Evolutionary conservation across 305 asterid genomes (phyloP).

Genomic region (Lippia alba): DNA sequence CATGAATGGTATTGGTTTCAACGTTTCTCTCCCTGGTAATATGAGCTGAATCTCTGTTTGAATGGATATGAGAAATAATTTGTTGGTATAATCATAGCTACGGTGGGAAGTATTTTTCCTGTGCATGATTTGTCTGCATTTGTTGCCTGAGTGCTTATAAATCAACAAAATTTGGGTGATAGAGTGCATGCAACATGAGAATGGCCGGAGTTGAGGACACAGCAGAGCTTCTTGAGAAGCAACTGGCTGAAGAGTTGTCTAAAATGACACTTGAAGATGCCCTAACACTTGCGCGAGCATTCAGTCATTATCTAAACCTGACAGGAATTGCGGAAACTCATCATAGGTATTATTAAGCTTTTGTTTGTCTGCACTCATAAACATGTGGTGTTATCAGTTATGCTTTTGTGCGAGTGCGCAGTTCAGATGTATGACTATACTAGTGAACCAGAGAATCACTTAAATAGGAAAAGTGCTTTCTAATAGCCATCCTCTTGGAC

Average conservation of each 20-base stretch:
- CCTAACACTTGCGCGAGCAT: constrained; percentile 81
- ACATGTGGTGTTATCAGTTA: background rate
- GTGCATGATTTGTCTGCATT: background rate
- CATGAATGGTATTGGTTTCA: constrained; percentile 4
- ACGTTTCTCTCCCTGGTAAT: background rate
- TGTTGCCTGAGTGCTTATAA: constrained; percentile 26
- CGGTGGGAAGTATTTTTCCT: background rate
- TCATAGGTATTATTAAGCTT: constrained; percentile 63
- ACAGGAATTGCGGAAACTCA: constrained; percentile 97
- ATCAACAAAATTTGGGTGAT: constrained; percentile 26
- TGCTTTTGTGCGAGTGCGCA: background rate
- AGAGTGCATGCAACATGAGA: constrained; percentile 97
- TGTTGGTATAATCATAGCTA: background rate
- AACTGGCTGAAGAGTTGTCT: constrained; percentile 79
- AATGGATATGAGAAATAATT: background rate
- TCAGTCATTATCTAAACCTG: constrained; percentile 90
- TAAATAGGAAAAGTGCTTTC: background rate
- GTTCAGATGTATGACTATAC: constrained; percentile 16
- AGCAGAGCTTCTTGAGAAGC: constrained; percentile 95
- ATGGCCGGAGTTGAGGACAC: constrained; percentile 88
- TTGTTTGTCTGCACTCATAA: background rate
- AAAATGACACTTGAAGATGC: constrained; percentile 95
- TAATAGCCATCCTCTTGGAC: constrained; percentile 1
- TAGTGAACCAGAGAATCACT: constrained; percentile 3
- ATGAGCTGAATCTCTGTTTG: background rate